Percentiles rank a stretch among this genome's conserved stretches.
phyloP scores from a whole-genome alignment of 2,329 filamentous ascomycete species.

The Trichoderma hamatum region DNA sequence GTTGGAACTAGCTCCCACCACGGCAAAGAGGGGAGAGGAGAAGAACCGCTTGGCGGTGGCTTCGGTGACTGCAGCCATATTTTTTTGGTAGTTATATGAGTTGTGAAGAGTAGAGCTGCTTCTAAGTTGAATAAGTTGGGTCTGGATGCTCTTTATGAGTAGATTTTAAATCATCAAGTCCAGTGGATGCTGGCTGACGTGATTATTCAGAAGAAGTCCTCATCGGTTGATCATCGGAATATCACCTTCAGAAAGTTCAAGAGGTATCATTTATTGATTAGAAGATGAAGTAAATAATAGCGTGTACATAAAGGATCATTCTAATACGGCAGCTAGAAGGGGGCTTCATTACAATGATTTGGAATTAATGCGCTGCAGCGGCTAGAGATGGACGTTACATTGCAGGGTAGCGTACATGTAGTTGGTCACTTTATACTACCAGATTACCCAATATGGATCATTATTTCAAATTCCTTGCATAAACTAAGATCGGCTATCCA shows the following conservation, averaged over 20 bases:
- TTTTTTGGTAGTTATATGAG: not conserved
- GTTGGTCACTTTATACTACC: not conserved
- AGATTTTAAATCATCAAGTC: not conserved
- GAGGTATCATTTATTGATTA: not conserved
- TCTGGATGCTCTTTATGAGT: not conserved
- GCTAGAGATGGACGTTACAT: not conserved
- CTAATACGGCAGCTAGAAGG: not conserved
- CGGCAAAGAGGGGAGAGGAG: conserved; percentile 76
- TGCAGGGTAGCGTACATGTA: conserved; percentile 3
- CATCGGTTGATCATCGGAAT: conserved; percentile 24
- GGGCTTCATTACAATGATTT: not conserved
- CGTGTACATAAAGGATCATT: no score
- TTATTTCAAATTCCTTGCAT: not conserved
- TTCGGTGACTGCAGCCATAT: conserved; percentile 57
- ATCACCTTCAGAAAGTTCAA: not conserved
- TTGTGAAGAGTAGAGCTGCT: not conserved
- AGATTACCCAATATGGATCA: not conserved
- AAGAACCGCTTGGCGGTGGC: conserved; percentile 79
- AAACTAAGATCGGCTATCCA: not conserved
- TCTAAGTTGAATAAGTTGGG: not conserved
- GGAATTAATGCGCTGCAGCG: not conserved
- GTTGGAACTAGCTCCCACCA: conserved; percentile 87
- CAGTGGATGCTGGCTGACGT: conserved; percentile 13
- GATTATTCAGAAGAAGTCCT: conserved; percentile 7
- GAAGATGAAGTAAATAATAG: not conserved